Evolutionary conservation across 176 grass and related monocot genomes (phyloP).

Genomic region (Carex scoparia): DNA sequence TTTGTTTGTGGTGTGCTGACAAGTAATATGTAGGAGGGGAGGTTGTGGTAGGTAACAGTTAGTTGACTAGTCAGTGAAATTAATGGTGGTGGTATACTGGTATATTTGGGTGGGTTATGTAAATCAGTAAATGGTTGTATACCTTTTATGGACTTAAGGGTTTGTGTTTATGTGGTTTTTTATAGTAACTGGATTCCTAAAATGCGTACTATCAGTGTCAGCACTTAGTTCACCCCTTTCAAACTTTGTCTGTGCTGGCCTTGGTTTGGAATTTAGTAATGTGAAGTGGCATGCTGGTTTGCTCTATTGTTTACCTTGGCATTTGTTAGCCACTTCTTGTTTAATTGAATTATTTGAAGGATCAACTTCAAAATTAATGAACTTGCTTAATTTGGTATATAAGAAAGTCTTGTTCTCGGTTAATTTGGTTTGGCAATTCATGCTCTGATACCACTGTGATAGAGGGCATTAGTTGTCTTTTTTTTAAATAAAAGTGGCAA

Average conservation of each 20-base stretch:
- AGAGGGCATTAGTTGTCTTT: neutral
- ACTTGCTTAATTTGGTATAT: neutral
- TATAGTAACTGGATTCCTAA: neutral
- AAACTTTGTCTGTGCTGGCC: neutral
- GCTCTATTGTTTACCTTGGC: neutral
- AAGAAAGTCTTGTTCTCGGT: neutral
- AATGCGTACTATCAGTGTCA: neutral
- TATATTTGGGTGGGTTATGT: neutral
- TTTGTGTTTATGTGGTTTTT: neutral
- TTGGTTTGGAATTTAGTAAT: neutral
- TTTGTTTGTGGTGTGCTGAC: neutral
- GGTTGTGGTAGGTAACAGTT: neutral
- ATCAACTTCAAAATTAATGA: neutral
- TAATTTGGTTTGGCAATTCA: neutral
- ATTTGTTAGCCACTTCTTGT: neutral
- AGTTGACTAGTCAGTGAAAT: neutral
- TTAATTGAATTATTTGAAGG: neutral
- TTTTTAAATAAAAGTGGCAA: neutral
- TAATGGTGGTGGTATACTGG: neutral
- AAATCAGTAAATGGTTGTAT: neutral
- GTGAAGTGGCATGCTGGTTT: neutral
- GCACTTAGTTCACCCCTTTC: neutral
- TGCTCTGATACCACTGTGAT: neutral
- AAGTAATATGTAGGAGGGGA: neutral
- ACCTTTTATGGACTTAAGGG: neutral